Conservation (phyloP, 352 stramenopile species). For the Saprolegnia diclina region DNA sequence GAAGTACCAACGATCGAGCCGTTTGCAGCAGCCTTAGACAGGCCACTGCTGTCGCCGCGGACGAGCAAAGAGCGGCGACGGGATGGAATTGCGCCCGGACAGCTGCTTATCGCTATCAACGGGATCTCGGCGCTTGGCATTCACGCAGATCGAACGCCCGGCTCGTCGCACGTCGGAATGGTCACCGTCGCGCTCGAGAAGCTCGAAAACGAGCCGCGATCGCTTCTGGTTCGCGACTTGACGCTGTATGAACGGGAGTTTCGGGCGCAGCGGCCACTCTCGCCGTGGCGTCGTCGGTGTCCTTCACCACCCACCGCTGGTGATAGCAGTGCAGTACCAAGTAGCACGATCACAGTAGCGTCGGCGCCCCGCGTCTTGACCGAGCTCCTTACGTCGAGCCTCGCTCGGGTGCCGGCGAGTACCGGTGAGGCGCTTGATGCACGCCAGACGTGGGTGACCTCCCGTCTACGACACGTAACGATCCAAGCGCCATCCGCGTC, state of each 20-base stretch:
- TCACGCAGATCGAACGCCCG: slow-evolving; percentile 7
- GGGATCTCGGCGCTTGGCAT: slow-evolving; percentile 36
- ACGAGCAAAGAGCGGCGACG: slow-evolving; percentile 12
- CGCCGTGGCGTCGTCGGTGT: slow-evolving; percentile 33
- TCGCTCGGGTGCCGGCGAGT: not conserved
- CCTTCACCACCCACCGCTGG: not conserved
- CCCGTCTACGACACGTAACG: slow-evolving; percentile 28
- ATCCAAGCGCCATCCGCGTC: slow-evolving; percentile 29
- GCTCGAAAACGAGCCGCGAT: slow-evolving; percentile 15
- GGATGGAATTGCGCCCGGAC: slow-evolving; percentile 32
- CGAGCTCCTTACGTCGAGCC: slow-evolving; percentile 14
- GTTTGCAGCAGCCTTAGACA: not conserved
- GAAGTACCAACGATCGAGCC: slow-evolving; percentile 35
- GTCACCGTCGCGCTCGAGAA: slow-evolving; percentile 29
- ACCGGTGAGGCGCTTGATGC: too few relatives aligned
- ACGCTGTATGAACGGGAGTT: slow-evolving; percentile 36
- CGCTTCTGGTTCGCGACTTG: slow-evolving; percentile 35
- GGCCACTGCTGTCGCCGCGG: not conserved
- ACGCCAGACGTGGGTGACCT: slow-evolving; percentile 3
- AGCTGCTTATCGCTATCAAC: slow-evolving; percentile 43
- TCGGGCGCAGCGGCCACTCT: slow-evolving; percentile 33
- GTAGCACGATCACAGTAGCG: not conserved
- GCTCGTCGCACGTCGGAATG: slow-evolving; percentile 17
- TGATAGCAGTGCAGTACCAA: too few relatives aligned
- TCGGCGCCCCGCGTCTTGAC: not conserved